Evolutionary conservation across 108 stramenopile genomes (phyloP), one percentile per base, ranked within the genome.

Genomic region (Bacterosira constricta): DNA sequence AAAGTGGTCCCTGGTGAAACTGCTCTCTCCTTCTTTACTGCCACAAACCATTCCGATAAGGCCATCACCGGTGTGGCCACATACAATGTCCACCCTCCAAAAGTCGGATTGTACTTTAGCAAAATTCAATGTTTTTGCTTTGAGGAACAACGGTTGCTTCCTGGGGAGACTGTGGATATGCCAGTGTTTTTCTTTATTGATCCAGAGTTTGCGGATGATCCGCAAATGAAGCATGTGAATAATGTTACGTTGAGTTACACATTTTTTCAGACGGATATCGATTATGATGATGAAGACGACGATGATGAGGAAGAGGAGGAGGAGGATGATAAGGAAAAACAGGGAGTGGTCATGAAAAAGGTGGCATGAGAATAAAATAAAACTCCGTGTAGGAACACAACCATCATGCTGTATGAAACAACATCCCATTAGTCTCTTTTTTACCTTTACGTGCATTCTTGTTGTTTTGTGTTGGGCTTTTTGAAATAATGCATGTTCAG

Each of bases 111-210:
- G 46, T 97, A 99, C 83, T 99, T 99, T 80, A 97, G 98, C 73
- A 99, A 99, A 74, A 99, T 99, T 72, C 98, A 99, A 78, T 99
- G 99, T 63, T 99, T 99, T 85, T 99, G 99, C 79, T 99, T 99
- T 74, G 99, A 99, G 77, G 98, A 99, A 84, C 99, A 99, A 70
- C 83, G 99, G 13, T 71, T 99, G 10, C 63, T 95, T 8, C 94
- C 97, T 3, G 92, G 94, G 6, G 99, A 99, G 79, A 98, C 97
- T 36, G 97, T 99, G 53, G 99, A 99, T 65, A 98, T 98, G 97
- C 98, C 97, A 8, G 97, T 99, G 6, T 98, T 99, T 69, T 99
- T 99, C 85, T 99, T 98, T 70, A 91, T 99, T 62, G 99, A 99
- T 84, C 99, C 99, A 7, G 97, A 98, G 20, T 91, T 98, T 65